Base-by-base conservation (phyloP, 306 rosid genomes). In the Lathyrus aphaca region DNA sequence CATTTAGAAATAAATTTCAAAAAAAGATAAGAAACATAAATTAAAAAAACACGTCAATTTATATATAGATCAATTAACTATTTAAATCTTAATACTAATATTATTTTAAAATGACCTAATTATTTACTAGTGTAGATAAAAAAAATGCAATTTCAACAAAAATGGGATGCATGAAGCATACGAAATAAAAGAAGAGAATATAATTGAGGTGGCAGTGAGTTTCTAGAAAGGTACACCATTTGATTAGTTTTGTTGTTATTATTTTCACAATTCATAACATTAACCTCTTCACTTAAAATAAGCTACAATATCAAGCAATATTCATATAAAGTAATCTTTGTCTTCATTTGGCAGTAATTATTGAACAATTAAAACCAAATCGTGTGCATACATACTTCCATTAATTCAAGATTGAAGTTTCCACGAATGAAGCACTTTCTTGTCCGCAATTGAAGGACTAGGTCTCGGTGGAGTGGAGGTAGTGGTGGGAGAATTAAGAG, bases 361-460 rank as follows among this genome's bases (percentile, higher is more conserved):
- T 66, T 72, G 79, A 79, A 73, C 29, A 19, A 43, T 45, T 27
- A 39, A 35, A 67, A 59, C 29, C 8, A 69, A 43, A 32, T 44
- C 1, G 50, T 32, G 17, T 17, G 17, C 18, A 45, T 5, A 14
- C 25, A 23, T 23, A 23, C 3, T 27, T 61, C 43, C 19, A 44
- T 6, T 46, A 44, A 59, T 15, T 46, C 16, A 18, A 60, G 39
- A 6, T 56, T 44, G 73, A 66, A 74, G 73, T 65, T 66, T 74
- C 69, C 65, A 30, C n/a, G 40, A 45, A 59, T 55, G 80, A 60
- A 60, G 56, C 64, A 68, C 43, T 76, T 54, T 69, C 49, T 55
- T 51, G 64, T 65, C 76, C 83, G 75, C 43, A 74, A 82, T 74
- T 71, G 66, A 64, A 74, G 83, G 85, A 68, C 30, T 40, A 5